Evolutionary conservation across 2,329 filamentous ascomycete species (phyloP).

Genomic region (Colletotrichum eleusines): DNA sequence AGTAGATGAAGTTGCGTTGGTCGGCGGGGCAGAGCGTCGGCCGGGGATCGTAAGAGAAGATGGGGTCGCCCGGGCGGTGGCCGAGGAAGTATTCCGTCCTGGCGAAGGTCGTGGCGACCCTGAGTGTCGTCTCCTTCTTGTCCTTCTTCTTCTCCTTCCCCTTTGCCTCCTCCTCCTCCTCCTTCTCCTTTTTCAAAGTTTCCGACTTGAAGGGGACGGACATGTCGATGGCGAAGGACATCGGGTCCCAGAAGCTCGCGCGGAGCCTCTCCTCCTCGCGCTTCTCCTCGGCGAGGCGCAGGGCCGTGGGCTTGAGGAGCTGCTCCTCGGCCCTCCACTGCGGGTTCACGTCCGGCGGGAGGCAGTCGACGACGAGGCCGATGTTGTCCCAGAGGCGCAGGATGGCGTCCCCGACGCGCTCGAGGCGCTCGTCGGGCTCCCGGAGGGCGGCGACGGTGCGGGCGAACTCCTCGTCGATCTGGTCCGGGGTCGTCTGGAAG

Average conservation of each 20-base stretch:
- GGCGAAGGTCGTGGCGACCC: background rate
- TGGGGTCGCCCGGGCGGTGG: constrained; percentile 45
- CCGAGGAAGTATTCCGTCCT: constrained; percentile 44
- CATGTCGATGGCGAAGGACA: background rate
- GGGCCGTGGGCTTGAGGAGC: constrained; percentile 18
- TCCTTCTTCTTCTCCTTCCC: too few species aligned
- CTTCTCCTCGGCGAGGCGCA: background rate
- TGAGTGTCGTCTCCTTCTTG: background rate
- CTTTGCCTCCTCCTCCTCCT: too few species aligned
- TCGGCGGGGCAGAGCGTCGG: background rate
- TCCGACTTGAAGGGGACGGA: too few species aligned
- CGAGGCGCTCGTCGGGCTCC: background rate
- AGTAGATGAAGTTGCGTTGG: constrained; percentile 38
- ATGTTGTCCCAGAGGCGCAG: constrained; percentile 2
- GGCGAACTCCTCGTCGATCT: constrained; percentile 2
- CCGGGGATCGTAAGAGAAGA: constrained; percentile 44
- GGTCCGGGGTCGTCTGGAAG: background rate
- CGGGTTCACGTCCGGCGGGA: constrained; percentile 7
- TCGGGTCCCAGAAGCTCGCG: background rate
- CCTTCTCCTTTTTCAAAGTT: background rate
- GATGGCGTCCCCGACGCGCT: background rate
- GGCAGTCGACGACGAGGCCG: constrained; percentile 8
- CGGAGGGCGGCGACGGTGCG: background rate
- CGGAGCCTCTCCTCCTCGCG: background rate
- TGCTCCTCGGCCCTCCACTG: constrained; percentile 10